phyloP scores from a whole-genome alignment of 768 basidiomycete species.

The Tephrocybe rancida region DNA sequence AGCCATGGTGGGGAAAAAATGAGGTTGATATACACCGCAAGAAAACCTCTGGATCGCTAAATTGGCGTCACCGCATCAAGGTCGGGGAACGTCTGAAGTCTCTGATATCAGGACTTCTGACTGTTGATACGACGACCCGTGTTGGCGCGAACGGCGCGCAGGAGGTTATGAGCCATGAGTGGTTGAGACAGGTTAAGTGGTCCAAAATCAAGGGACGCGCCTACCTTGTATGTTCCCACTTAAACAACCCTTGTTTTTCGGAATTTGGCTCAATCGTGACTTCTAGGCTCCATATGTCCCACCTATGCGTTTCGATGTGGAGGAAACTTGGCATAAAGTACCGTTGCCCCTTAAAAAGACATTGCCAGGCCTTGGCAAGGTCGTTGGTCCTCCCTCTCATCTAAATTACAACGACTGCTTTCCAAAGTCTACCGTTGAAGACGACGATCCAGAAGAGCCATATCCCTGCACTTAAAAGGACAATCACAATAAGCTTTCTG shows the following conservation, averaged over 20 bases:
- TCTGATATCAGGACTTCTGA: conserved; percentile 44
- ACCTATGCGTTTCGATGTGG: conserved; percentile 18
- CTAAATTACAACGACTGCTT: conserved; percentile 40
- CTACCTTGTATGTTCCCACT: conserved; percentile 42
- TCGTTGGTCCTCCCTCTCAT: conserved; percentile 33
- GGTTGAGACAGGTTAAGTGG: conserved; percentile 52
- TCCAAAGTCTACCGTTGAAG: conserved; percentile 11
- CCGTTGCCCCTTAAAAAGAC: conserved; percentile 35
- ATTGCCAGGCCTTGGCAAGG: conserved; percentile 39
- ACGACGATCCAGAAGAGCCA: neutral
- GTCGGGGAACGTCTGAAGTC: conserved; percentile 43
- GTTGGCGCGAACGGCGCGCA: conserved; percentile 36
- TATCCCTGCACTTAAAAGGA: neutral
- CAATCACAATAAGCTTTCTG: neutral
- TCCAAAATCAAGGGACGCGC: conserved; percentile 40
- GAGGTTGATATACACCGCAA: conserved; percentile 28
- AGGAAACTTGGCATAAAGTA: conserved; percentile 38
- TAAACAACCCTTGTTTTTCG: neutral
- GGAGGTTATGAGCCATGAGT: conserved; percentile 44
- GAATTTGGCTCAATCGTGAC: conserved; percentile 1
- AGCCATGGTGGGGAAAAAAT: conserved; percentile 20
- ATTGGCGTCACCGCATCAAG: conserved; percentile 38
- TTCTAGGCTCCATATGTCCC: conserved; percentile 46
- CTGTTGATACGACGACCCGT: conserved; percentile 34
- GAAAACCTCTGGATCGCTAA: conserved; percentile 28